Base-by-base conservation (phyloP, 345 rosid genomes). In the Stellera chamaejasme region DNA sequence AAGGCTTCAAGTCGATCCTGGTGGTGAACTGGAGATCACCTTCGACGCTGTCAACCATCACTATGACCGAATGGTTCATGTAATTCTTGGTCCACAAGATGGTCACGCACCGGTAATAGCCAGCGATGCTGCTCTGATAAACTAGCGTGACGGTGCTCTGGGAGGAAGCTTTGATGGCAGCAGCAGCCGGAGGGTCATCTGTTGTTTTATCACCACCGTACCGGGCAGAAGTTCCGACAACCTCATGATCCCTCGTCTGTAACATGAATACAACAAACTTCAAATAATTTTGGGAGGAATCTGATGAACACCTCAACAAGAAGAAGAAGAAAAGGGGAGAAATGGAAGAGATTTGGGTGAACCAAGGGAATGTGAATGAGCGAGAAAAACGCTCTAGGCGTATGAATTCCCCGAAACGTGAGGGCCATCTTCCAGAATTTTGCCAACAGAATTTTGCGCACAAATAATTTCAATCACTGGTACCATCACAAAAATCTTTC, bases 1-100 rank as follows among this genome's bases (percentile, higher is more conserved):
- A 90, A 0, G 97, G 93, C 78, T 84, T 90, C 9, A 90, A 79
- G 60, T 90, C 95, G 43, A 90, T 66, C 75, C 82, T 86, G 67
- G 82, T 80, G 2, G 72, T 71, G 43, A 77, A 75, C 41, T 70
- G 82, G 44, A 68, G 62, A 26, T 81, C 84, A 6, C 84, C 86
- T 56, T 84, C 82, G 10, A 78, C 50, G 62, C 79, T 81, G 36
- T 81, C 76, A 45, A 87, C 72, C 64, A 82, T 71, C 66, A 90
- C 79, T 58, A 68, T 70, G 52, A 90, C 66, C n/a, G 86, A 74
- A 65, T 86, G 87, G 56, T 80, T 79, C 92, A 84, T 82, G 15
- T 80, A 72, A 55, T 87, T 90, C 71, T 70, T 84, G 66, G 79
- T 75, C 97, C 97, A 90, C 2, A 76, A 52, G 50, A 90, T 65